Percentiles rank a stretch among this genome's conserved stretches.
phyloP scores from a whole-genome alignment of 2,329 filamentous ascomycete genomes.

The Alternaria ethzedia region DNA sequence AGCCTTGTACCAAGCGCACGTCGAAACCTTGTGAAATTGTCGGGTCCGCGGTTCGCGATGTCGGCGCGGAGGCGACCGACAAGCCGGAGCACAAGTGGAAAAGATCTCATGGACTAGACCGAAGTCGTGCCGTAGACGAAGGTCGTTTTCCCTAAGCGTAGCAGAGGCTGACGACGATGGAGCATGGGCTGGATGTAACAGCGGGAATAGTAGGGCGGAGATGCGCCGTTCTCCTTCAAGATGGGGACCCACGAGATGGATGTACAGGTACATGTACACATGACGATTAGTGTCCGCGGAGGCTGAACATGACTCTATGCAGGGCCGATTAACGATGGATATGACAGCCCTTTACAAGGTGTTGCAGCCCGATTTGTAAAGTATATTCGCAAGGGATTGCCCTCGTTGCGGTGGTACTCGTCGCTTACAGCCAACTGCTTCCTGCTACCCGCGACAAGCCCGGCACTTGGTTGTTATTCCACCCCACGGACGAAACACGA shows the following conservation, averaged over 20 bases:
- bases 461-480: neutral
- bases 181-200: neutral
- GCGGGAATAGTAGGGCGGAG: neutral
- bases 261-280: constrained; percentile 3
- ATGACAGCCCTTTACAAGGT: neutral
- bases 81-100: neutral
- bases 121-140: constrained; percentile 1
- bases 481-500: neutral
- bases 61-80: neutral
- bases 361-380: constrained; percentile 1
- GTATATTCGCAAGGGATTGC: neutral
- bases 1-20: neutral
- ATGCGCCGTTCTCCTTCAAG: neutral
- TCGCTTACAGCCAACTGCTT: neutral
- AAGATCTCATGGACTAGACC: neutral
- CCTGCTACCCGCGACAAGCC: neutral
- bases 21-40: neutral
- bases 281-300: constrained; percentile 3
- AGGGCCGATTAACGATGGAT: neutral
- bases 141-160: neutral
- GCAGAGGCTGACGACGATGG: neutral
- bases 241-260: neutral
- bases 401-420: neutral
- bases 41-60: neutral
- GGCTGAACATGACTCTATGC: neutral